Base-by-base conservation (phyloP, 306 rosid genomes). In the Fragaria vesca region DNA sequence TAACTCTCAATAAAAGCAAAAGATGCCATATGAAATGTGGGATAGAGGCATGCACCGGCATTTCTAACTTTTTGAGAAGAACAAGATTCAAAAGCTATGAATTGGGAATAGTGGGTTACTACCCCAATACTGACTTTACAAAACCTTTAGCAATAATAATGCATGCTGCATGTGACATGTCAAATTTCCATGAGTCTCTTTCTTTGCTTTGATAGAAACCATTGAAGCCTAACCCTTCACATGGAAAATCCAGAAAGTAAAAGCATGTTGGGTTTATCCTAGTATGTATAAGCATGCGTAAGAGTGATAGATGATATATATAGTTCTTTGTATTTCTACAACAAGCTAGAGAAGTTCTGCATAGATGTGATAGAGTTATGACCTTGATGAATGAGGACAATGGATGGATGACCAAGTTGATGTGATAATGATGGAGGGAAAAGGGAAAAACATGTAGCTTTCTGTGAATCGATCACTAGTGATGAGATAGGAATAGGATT, bases 21-120 rank as follows among this genome's bases (percentile, higher is more conserved):
- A 81, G 76, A 68, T 30, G 83, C 73, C 95, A 90, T 85, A 97
- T 86, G 92, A 80, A 34, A 88, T 85, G 97, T 87, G 92, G 76
- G 82, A 32, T 58, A 46, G 69, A 28, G 20, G n/a, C 40, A 36
- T 11, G 78, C 63, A 72, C 78, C 85, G 86, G 91, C 93, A 85
- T 91, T 88, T 46, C 79, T 72, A 68, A 69, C 71, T 85, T 68
- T 76, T 77, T 47, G 75, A 70, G 76, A 76, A 83, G 84, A 43
- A 72, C 78, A 80, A 77, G 72, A 69, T 78, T 84, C 71, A 86
- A 78, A 80, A 85, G 85, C 75, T 76, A 50, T 79, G 57, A 60
- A 55, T 74, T 26, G 16, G 63, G 65, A 73, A 81, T 73, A 82
- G 75, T 62, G 48, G 82, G 77, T 74, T 77, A 58, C 77, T 74